These are phyloP conservation scores for Ligustrum vulgare DNA, from an alignment of 257 asterid species.

Conservation along the genomic window DNA sequence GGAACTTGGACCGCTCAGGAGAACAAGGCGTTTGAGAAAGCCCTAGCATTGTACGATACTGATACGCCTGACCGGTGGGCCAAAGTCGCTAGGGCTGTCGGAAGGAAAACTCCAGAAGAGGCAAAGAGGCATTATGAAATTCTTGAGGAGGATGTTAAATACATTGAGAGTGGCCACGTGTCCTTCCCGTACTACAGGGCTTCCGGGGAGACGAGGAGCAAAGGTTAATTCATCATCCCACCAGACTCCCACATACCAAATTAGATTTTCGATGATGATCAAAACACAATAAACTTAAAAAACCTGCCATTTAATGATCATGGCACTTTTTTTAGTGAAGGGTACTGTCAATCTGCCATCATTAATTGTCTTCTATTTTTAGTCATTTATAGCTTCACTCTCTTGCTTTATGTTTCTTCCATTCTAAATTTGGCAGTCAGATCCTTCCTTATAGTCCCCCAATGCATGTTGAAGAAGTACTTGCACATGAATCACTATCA, in stretches of 20 bases:
- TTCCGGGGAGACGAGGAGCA: constrained; percentile 5
- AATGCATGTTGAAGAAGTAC: background rate
- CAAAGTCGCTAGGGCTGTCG: constrained; percentile 36
- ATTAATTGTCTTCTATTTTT: background rate
- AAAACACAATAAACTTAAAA: background rate
- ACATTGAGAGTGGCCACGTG: constrained; percentile 39
- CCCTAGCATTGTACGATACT: constrained; percentile 31
- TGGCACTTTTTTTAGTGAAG: background rate
- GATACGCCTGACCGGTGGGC: constrained; percentile 44
- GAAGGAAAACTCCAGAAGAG: constrained; percentile 40
- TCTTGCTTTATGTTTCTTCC: background rate
- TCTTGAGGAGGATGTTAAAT: constrained; percentile 39
- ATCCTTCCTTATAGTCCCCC: background rate
- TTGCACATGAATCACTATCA: background rate
- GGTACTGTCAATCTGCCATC: background rate
- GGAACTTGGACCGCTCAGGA: constrained; percentile 38
- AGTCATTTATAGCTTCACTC: background rate
- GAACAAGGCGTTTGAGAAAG: constrained; percentile 46
- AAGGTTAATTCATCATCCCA: background rate
- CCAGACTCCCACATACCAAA: background rate
- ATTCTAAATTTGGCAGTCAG: background rate
- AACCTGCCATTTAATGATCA: background rate
- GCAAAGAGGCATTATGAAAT: constrained; percentile 46
- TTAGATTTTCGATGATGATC: background rate
- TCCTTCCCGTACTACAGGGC: constrained; percentile 43